Evolutionary conservation across 1,139 yeast species (phyloP).

Genomic region (Debaryomyces robertsiae): DNA sequence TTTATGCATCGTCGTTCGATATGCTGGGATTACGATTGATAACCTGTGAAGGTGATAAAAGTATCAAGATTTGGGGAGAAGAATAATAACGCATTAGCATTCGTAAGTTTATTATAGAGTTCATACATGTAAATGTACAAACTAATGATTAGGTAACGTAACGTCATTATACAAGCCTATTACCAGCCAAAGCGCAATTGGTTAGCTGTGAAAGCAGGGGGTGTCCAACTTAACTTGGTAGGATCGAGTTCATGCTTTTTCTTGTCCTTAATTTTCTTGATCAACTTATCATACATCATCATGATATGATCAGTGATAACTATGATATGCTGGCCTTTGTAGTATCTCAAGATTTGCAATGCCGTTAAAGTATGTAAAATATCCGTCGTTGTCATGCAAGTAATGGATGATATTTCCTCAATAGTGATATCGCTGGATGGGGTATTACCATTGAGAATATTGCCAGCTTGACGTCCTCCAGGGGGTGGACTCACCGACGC

Average conservation of each 20-base stretch:
- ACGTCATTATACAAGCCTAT: slow-evolving; percentile 10
- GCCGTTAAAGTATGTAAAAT: slow-evolving; percentile 92
- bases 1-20: slow-evolving; percentile 76
- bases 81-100: slow-evolving; percentile 17
- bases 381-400: slow-evolving; percentile 97
- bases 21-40: slow-evolving; percentile 76
- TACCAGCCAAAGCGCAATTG: slow-evolving; percentile 96
- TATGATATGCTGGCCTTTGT: slow-evolving; percentile 94
- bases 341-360: slow-evolving; percentile 83
- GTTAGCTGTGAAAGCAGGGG: slow-evolving; percentile 95
- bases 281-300: slow-evolving; percentile 72
- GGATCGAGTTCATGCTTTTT: slow-evolving; percentile 82
- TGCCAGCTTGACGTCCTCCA: slow-evolving; percentile 14
- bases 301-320: slow-evolving; percentile 85
- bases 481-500: slow-evolving; percentile 31
- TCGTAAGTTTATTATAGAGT: slow-evolving; percentile 1
- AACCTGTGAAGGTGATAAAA: slow-evolving; percentile 89
- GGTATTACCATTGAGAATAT: slow-evolving; percentile 15
- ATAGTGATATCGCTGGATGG: slow-evolving; percentile 71
- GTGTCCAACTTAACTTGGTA: slow-evolving; percentile 78
- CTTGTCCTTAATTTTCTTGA: slow-evolving; percentile 56
- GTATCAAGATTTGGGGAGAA: slow-evolving; percentile 82
- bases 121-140: slow-evolving; percentile 1
- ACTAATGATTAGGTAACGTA: slow-evolving; percentile 8
- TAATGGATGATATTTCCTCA: slow-evolving; percentile 83